Evolutionary conservation across 2,329 filamentous ascomycete genomes (phyloP).

Genomic region (Talaromyces marneffei): DNA sequence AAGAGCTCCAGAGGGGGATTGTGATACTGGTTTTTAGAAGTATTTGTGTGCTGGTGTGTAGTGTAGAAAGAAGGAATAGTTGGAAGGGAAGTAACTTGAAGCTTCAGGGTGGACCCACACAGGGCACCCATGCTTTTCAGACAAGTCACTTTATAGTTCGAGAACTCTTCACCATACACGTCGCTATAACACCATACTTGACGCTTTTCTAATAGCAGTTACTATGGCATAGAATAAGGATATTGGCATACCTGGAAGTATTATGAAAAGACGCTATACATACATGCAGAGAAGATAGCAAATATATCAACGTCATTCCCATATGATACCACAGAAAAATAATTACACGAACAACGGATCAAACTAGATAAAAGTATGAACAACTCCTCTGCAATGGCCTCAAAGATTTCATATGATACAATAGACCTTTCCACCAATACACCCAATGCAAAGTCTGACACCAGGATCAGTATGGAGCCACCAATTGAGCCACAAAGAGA

Average conservation of each 20-base stretch:
- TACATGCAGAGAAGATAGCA: background rate
- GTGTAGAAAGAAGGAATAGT: background rate
- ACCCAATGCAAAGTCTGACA: background rate
- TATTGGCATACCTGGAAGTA: background rate
- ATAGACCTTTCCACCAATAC: background rate
- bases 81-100: background rate
- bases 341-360: background rate
- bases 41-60: background rate
- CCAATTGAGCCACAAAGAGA: background rate
- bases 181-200: background rate
- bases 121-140: background rate
- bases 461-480: background rate
- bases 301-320: background rate
- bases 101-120: background rate
- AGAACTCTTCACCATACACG: background rate
- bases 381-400: conserved; percentile 1
- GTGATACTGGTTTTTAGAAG: background rate
- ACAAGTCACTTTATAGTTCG: background rate
- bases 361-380: background rate
- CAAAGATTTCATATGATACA: conserved; percentile 3
- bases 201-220: background rate
- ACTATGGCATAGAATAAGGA: background rate
- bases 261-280: background rate
- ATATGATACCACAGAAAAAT: background rate
- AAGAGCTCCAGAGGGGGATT: background rate